Conservation (phyloP, 192 early-diverging fungal species). For the Umbelopsis sp. region DNA sequence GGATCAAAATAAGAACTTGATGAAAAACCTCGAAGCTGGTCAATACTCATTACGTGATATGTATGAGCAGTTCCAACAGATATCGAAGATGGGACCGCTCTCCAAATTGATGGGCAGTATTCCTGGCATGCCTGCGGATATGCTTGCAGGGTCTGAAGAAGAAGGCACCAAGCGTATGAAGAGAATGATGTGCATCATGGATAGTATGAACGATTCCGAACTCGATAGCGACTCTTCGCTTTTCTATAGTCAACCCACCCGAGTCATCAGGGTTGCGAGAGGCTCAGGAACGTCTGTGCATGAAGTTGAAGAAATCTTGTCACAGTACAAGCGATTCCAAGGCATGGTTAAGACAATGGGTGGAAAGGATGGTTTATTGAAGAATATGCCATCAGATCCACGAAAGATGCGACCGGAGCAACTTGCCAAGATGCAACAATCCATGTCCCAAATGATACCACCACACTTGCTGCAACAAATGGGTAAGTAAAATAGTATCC, state of each 20-base stretch:
- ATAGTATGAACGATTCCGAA: conserved; percentile 93
- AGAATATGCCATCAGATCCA: conserved; percentile 60
- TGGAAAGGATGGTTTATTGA: conserved; percentile 83
- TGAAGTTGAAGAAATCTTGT: conserved; percentile 85
- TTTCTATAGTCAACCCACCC: conserved; percentile 72
- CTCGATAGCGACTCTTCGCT: conserved; percentile 84
- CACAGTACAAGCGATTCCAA: conserved; percentile 77
- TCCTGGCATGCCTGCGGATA: conserved; percentile 68
- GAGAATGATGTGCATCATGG: conserved; percentile 89
- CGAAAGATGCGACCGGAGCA: conserved; percentile 58
- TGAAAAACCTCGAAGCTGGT: conserved; percentile 88
- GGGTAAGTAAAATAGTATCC: conserved; percentile 43
- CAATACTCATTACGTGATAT: conserved; percentile 92
- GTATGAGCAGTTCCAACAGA: conserved; percentile 91
- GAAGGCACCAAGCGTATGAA: conserved; percentile 63
- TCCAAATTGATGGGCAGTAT: conserved; percentile 84
- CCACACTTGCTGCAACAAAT: conserved; percentile 82
- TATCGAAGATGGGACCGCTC: conserved; percentile 89
- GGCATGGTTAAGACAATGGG: conserved; percentile 93
- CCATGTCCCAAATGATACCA: conserved; percentile 63
- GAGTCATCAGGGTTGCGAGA: conserved; percentile 79
- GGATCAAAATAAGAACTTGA: conserved; percentile 83
- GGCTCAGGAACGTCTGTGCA: conserved; percentile 82
- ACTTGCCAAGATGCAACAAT: conserved; percentile 68
- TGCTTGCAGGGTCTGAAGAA: conserved; percentile 63